Conservation (phyloP, 2,329 filamentous ascomycete species). For the Ophiostoma pallidulum region DNA sequence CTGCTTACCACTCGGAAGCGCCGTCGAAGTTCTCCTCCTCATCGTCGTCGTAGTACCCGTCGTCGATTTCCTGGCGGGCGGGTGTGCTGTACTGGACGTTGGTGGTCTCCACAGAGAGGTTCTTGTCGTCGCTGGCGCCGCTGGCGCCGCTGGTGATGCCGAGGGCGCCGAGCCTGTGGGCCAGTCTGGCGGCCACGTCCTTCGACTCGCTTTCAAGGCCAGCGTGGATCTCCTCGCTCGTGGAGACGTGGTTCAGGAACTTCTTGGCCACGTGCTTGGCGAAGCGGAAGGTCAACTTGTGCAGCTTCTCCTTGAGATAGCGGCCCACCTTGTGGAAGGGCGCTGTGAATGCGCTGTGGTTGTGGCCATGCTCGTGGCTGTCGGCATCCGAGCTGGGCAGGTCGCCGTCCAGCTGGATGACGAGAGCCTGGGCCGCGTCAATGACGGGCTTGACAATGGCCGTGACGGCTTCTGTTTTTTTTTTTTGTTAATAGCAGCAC, state of each 20-base stretch:
- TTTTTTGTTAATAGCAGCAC: too few relatives aligned
- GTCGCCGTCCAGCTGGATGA: constrained; percentile 5
- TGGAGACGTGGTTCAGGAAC: background rate
- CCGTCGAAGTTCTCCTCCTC: too few relatives aligned
- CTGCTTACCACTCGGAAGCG: too few relatives aligned
- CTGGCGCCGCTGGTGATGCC: background rate
- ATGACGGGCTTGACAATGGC: constrained; percentile 3
- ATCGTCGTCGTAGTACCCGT: background rate
- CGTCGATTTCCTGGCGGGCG: background rate
- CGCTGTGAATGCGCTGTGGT: background rate
- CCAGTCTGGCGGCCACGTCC: too few relatives aligned
- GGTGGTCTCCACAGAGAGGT: too few relatives aligned
- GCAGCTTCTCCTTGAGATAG: background rate
- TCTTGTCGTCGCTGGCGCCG: too few relatives aligned
- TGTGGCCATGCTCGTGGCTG: background rate
- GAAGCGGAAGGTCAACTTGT: background rate
- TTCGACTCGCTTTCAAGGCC: too few relatives aligned
- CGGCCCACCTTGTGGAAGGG: background rate
- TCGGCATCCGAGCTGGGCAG: background rate
- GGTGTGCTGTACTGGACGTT: too few relatives aligned
- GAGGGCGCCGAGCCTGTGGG: background rate
- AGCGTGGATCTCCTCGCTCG: background rate
- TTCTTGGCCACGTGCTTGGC: background rate
- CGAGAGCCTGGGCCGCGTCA: constrained; percentile 3
- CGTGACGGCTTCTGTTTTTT: background rate